Evolutionary conservation across 2,329 filamentous ascomycete genomes (phyloP), one percentile per base, ranked within the genome.

Genomic region (Metarhizium guizhouense): DNA sequence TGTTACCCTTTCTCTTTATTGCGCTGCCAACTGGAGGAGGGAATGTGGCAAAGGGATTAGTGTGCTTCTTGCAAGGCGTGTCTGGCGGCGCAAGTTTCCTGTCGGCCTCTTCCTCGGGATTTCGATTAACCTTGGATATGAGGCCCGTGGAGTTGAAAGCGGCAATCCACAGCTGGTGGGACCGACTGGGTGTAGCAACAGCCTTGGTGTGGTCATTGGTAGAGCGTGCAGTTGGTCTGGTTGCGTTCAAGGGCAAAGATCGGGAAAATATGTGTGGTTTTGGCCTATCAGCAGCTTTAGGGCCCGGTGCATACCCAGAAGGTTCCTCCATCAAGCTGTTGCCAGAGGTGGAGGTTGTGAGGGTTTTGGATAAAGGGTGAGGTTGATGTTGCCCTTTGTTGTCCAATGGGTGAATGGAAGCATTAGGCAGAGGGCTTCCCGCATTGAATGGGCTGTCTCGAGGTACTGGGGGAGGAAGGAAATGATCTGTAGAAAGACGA

Each of bases 101-200:
- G 72, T 65, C 75, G 72, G 60, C 65, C 69, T 76, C 81, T 53
- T 90, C 81, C 62, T 96, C 90, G 0, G 86, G 82, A 68, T 89
- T 86, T 56, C 89, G 86, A 65, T 94, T 95, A 70, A 95, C 89
- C 74, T 99, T 99, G 11, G 94, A 96, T 54, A 99, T 87, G 32
- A 99, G 76, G 1, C 93, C 92, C 0, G 94, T 97, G 1, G 94
- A 97, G 77, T 90, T 91, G 72, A 96, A 96, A 6, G 91, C 91
- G 45, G 88, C 85, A 36, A 88, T 86, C 55, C 88, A 80, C 25
- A 92, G 87, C 66, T 86, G 90, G 7, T 66, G 64, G 1, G 64
- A 60, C 8, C 67, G 68, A 52, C 62, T 68, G 76, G 88, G 45
- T 78, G 87, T 61, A 56, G 63, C 69, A 52, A 70, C 62, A 13